Evolutionary conservation across 176 grass and related monocot species (phyloP).

Genomic region (Oropetium thomaeum): DNA sequence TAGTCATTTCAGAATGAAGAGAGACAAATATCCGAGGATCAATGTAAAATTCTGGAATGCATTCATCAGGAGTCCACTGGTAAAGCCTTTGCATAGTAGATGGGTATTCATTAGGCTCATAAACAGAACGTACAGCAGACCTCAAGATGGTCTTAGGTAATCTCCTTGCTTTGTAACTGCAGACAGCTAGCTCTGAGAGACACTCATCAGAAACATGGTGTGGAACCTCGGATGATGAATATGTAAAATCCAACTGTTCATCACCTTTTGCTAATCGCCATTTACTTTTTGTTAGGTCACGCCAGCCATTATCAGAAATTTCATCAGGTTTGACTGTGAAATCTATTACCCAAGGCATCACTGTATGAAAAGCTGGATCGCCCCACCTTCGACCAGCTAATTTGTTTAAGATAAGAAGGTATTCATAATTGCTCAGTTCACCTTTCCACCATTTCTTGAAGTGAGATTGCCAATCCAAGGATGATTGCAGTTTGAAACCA

Average conservation of each 20-base stretch:
- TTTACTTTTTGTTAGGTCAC: conserved; percentile 94
- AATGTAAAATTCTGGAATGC: conserved; percentile 92
- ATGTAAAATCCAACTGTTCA: conserved; percentile 96
- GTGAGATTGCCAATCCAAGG: conserved; percentile 58
- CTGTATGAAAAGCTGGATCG: conserved; percentile 83
- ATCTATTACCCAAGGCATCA: conserved; percentile 99
- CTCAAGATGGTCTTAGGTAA: conserved; percentile 73
- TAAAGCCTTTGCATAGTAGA: conserved; percentile 93
- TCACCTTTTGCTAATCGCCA: conserved; percentile 97
- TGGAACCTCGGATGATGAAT: conserved; percentile 85
- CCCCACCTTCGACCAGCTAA: conserved; percentile 94
- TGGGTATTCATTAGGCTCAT: conserved; percentile 97
- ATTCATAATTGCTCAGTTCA: conserved; percentile 92
- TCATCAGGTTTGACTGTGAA: conserved; percentile 77
- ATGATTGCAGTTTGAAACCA: conserved; percentile 51
- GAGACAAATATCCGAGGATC: conserved; percentile 83
- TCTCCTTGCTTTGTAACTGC: conserved; percentile 99
- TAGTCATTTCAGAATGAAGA: conserved; percentile 88
- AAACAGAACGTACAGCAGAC: conserved; percentile 81
- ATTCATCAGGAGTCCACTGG: conserved; percentile 97
- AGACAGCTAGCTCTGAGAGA: conserved; percentile 93
- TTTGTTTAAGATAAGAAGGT: conserved; percentile 91
- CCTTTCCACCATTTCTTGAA: conserved; percentile 83
- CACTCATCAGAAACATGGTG: conserved; percentile 99
- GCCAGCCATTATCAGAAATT: conserved; percentile 85